These are phyloP conservation scores for Fraxinus nigra DNA, from an alignment of 305 asterid genomes.

Conservation along the genomic window DNA sequence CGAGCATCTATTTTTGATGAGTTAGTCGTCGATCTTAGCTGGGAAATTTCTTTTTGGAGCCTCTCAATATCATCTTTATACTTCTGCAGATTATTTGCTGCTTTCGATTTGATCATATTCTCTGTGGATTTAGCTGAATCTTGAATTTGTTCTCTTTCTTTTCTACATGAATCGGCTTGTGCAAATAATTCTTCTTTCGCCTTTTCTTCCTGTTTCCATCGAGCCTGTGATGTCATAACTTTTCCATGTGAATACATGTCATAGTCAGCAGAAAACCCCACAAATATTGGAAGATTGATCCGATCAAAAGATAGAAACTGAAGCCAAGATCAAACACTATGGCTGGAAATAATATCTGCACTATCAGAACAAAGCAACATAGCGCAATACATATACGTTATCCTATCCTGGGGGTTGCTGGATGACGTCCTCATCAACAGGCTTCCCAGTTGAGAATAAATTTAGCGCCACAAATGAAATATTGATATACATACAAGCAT, in stretches of 20 bases:
- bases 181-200: conserved; percentile 52
- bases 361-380: neutral
- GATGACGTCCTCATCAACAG: too few species aligned
- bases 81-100: conserved; percentile 63
- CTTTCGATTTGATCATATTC: conserved; percentile 59
- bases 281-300: neutral
- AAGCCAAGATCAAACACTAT: neutral
- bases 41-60: conserved; percentile 76
- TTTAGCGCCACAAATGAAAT: too few species aligned
- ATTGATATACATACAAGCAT: too few species aligned
- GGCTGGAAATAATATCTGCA: neutral
- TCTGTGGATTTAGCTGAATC: conserved; percentile 64
- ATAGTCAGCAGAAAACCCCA: neutral
- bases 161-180: conserved; percentile 46
- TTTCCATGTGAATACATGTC: conserved; percentile 20
- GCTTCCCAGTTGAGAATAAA: too few species aligned
- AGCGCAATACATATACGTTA: neutral
- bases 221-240: conserved; percentile 51
- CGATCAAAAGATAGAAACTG: neutral
- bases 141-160: conserved; percentile 69
- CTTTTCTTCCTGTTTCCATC: conserved; percentile 53
- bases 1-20: conserved; percentile 85
- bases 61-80: conserved; percentile 62
- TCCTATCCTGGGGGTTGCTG: too few species aligned
- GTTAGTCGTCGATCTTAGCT: conserved; percentile 68